Conservation (phyloP, 2,329 filamentous ascomycete species). For the Aureobasidium musti region DNA sequence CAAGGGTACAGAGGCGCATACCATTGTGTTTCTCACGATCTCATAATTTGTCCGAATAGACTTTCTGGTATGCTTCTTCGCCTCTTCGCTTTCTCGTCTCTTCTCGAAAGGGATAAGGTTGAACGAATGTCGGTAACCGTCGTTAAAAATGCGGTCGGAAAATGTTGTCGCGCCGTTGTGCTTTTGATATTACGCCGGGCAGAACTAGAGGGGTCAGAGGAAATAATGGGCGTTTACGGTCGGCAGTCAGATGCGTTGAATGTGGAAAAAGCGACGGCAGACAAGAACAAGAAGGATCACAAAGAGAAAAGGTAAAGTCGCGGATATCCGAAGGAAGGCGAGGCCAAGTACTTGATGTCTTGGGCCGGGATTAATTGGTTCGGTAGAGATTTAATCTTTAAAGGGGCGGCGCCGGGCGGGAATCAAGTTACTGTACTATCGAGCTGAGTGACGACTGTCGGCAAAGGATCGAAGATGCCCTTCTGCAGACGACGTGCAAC, state of each 20-base stretch:
- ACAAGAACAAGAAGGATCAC: background rate
- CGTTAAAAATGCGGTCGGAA: background rate
- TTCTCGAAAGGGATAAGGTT: background rate
- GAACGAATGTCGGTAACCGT: conserved; percentile 2
- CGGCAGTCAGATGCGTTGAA: background rate
- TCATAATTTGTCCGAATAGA: conserved; percentile 10
- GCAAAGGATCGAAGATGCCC: conserved; percentile 3
- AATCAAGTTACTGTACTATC: background rate
- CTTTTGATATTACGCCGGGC: conserved; percentile 7
- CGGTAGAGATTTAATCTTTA: conserved; percentile 10
- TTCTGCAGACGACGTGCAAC: conserved; percentile 6
- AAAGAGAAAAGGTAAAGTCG: background rate
- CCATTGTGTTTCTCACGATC: conserved; percentile 29
- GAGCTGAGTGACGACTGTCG: background rate
- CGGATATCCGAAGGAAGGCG: background rate
- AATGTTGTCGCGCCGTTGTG: conserved; percentile 16
- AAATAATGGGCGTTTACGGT: background rate
- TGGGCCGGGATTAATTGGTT: conserved; percentile 13
- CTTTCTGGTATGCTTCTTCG: background rate
- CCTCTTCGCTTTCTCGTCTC: background rate
- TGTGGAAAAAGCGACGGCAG: background rate
- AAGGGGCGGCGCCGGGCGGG: conserved; percentile 6
- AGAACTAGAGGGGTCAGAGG: background rate
- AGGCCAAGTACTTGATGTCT: conserved; percentile 7
- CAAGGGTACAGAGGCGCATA: background rate